These are phyloP conservation scores for Penicillium sclerotiorum DNA, from an alignment of 2,329 filamentous ascomycete genomes.

Conservation along the genomic window DNA sequence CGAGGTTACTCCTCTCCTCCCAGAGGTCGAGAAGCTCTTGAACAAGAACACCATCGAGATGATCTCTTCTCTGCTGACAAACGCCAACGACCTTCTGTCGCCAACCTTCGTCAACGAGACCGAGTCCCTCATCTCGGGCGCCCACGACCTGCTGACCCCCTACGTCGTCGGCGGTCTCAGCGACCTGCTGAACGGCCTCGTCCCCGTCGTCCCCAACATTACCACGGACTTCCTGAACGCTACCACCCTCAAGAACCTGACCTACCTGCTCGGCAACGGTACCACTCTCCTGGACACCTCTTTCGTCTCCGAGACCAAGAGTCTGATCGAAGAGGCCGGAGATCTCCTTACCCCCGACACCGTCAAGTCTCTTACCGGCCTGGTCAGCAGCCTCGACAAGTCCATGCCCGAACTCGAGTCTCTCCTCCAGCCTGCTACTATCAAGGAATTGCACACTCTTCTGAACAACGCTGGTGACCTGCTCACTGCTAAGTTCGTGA, in stretches of 20 bases:
- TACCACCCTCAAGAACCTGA: conserved; percentile 31
- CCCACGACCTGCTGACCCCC: conserved; percentile 22
- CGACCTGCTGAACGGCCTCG: conserved; percentile 23
- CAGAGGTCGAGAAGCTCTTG: conserved; percentile 22
- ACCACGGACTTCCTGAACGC: conserved; percentile 27
- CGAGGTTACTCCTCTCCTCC: conserved; percentile 15
- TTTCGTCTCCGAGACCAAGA: conserved; percentile 34
- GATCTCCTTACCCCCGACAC: conserved; percentile 32
- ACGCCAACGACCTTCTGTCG: conserved; percentile 25
- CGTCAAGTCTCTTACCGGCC: conserved; percentile 28
- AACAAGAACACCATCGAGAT: conserved; percentile 18
- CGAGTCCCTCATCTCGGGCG: conserved; percentile 18
- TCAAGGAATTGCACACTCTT: conserved; percentile 27
- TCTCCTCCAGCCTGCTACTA: conserved; percentile 26
- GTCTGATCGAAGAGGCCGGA: conserved; percentile 31
- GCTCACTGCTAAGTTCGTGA: conserved; percentile 31
- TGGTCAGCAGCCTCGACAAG: conserved; percentile 29
- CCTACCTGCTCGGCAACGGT: conserved; percentile 34
- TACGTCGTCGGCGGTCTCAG: conserved; percentile 23
- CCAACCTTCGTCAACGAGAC: conserved; percentile 26
- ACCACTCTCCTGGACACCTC: conserved; percentile 32
- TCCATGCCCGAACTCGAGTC: conserved; percentile 33
- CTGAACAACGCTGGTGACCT: conserved; percentile 32
- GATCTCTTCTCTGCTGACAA: conserved; percentile 18
- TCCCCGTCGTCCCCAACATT: conserved; percentile 24